phyloP scores from a whole-genome alignment of 2,329 filamentous ascomycete genomes.

The Stylonectria norvegica region DNA sequence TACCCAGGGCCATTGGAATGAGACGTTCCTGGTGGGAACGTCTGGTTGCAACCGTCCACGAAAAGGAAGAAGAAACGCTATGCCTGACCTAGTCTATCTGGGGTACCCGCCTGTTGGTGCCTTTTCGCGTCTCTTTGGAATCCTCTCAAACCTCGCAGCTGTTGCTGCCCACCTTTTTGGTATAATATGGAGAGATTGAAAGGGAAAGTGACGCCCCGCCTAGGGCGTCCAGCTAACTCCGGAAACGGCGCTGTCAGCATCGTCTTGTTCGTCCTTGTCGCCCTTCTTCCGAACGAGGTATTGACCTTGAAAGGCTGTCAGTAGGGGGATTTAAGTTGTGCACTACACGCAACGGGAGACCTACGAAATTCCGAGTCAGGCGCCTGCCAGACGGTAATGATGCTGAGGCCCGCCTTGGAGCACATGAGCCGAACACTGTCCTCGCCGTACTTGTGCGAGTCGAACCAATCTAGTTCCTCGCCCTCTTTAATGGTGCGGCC shows the following conservation, averaged over 20 bases:
- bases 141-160: constrained; percentile 20
- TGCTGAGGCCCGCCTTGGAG: constrained; percentile 35
- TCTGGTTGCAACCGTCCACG: constrained; percentile 33
- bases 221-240: constrained; percentile 22
- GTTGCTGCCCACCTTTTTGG: constrained; percentile 26
- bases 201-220: constrained; percentile 10
- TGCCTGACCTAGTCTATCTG: constrained; percentile 35
- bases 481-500: constrained; percentile 28
- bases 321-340: constrained; percentile 13
- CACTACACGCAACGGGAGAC: constrained; percentile 13
- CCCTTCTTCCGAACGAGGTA: constrained; percentile 35
- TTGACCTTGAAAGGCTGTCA: constrained; percentile 30
- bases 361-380: constrained; percentile 39
- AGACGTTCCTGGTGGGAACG: constrained; percentile 40
- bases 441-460: constrained; percentile 41
- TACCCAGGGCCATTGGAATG: constrained; percentile 25
- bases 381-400: constrained; percentile 36
- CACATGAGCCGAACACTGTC: constrained; percentile 38
- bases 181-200: constrained; percentile 11
- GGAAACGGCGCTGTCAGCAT: constrained; percentile 38
- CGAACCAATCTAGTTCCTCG: constrained; percentile 42
- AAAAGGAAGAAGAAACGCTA: constrained; percentile 33
- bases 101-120: constrained; percentile 1
- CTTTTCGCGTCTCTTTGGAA: constrained; percentile 6
- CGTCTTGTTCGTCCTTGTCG: constrained; percentile 30